These are phyloP conservation scores for Zygoascus hellenicus DNA, from an alignment of 1,139 yeast genomes.

Conservation along the genomic window DNA sequence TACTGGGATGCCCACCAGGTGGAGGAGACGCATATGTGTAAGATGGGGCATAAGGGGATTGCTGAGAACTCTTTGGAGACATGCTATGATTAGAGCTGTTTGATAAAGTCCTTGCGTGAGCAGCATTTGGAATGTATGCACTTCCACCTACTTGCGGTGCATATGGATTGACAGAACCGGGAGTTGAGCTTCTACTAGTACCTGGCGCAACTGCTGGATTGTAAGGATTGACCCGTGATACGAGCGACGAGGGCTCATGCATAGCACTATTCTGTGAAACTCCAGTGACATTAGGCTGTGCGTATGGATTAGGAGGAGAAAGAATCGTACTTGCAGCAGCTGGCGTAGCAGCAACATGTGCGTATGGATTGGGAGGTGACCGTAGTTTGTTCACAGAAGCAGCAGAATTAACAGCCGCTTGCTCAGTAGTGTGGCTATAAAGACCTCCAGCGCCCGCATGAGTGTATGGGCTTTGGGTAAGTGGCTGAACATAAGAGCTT, in stretches of 20 bases:
- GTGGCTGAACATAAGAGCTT: too few species aligned
- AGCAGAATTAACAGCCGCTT: neutral
- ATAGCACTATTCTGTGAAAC: too few species aligned
- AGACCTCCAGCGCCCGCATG: too few species aligned
- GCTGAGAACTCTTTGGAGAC: conserved; percentile 6
- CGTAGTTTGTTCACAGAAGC: neutral
- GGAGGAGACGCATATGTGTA: conserved; percentile 1
- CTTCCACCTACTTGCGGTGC: neutral
- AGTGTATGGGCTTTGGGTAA: too few species aligned
- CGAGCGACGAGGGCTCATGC: too few species aligned
- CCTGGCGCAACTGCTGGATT: neutral
- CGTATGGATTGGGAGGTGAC: too few species aligned
- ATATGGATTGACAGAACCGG: too few species aligned
- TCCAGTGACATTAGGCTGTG: conserved; percentile 1
- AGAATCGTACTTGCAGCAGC: neutral
- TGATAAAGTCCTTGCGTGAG: conserved; percentile 15
- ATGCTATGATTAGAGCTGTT: conserved; percentile 9
- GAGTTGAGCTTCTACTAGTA: too few species aligned
- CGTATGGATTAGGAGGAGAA: conserved; percentile 11
- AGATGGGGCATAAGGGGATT: conserved; percentile 7
- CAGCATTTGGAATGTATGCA: neutral
- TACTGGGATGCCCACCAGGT: neutral
- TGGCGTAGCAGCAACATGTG: conserved; percentile 4
- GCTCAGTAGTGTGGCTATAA: too few species aligned
- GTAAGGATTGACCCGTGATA: neutral